Conservation (phyloP, 139 green algal species). For the Chlamydomonas applanata region DNA sequence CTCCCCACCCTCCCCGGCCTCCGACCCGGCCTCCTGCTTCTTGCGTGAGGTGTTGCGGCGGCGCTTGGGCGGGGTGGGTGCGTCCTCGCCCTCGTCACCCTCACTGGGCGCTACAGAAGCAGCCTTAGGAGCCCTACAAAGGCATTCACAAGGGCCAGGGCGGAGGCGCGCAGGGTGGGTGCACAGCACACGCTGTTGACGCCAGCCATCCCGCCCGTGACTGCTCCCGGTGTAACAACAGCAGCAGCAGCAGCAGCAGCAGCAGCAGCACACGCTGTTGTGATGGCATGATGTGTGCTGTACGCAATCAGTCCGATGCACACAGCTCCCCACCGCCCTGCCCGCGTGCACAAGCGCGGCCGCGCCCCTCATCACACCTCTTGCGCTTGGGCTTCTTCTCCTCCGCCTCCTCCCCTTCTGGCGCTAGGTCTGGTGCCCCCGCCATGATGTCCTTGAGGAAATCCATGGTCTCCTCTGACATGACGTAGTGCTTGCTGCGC, state of each 20-base stretch:
- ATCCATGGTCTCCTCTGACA: slow-evolving; percentile 63
- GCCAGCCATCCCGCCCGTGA: too few species aligned
- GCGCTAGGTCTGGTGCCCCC: slow-evolving; percentile 61
- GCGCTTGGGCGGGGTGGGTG: background rate
- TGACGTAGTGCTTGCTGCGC: slow-evolving; percentile 60
- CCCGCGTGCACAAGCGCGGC: too few species aligned
- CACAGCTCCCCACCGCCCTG: too few species aligned
- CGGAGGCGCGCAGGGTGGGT: too few species aligned
- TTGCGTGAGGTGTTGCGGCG: background rate
- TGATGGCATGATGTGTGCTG: too few species aligned
- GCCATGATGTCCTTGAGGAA: slow-evolving; percentile 76
- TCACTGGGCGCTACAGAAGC: background rate
- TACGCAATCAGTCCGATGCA: too few species aligned
- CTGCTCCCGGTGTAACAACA: too few species aligned
- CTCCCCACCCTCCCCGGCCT: too few species aligned
- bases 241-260: too few species aligned
- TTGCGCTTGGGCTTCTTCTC: slow-evolving; percentile 43
- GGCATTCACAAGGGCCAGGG: too few species aligned
- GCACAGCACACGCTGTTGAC: too few species aligned
- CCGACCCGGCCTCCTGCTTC: background rate
- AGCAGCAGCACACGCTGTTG: too few species aligned
- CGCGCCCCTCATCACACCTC: slow-evolving; percentile 27
- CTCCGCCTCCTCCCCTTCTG: slow-evolving; percentile 21
- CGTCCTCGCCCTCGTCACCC: background rate
- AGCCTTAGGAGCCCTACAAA: background rate